Percentiles rank a stretch among this genome's conserved stretches.
phyloP scores from a whole-genome alignment of 2,329 filamentous ascomycete species.

The Alternaria sp. region DNA sequence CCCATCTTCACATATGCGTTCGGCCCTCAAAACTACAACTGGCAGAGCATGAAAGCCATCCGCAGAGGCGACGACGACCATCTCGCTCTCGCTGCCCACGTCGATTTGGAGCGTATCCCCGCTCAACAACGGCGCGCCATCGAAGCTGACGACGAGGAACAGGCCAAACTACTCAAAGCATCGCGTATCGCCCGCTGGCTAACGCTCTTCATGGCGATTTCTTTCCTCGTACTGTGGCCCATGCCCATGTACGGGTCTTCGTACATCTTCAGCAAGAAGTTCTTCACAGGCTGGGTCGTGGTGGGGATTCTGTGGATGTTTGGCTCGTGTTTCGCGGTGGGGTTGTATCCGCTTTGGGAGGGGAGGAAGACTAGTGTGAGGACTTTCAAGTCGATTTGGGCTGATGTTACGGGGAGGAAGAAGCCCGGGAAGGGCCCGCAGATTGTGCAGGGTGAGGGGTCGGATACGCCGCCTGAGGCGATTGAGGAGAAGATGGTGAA shows the following conservation, averaged over 20 bases:
- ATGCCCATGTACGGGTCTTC: constrained; percentile 87
- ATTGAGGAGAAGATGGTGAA: constrained; percentile 34
- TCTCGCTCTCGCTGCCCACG: constrained; percentile 67
- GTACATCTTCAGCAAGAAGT: constrained; percentile 82
- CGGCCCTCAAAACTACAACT: constrained; percentile 82
- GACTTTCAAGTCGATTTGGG: constrained; percentile 68
- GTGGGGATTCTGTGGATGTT: constrained; percentile 78
- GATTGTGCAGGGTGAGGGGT: constrained; percentile 31
- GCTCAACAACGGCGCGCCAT: constrained; percentile 56
- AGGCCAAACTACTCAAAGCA: constrained; percentile 54
- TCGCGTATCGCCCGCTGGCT: constrained; percentile 63
- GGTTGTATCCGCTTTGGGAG: constrained; percentile 82
- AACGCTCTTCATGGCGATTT: constrained; percentile 71
- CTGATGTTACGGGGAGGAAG: constrained; percentile 62
- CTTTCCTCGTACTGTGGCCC: constrained; percentile 83
- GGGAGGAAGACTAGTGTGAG: constrained; percentile 71
- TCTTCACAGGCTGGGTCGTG: constrained; percentile 83
- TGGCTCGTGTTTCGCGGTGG: constrained; percentile 74
- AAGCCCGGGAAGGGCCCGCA: constrained; percentile 20
- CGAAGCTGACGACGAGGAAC: constrained; percentile 55
- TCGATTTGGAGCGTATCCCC: constrained; percentile 71
- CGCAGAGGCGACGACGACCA: constrained; percentile 81
- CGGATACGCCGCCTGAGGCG: constrained; percentile 30
- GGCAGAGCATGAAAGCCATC: constrained; percentile 82
- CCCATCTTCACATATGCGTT: constrained; percentile 77